Conservation (phyloP, 192 early-diverging fungal species). For the Thamnidium elegans region DNA sequence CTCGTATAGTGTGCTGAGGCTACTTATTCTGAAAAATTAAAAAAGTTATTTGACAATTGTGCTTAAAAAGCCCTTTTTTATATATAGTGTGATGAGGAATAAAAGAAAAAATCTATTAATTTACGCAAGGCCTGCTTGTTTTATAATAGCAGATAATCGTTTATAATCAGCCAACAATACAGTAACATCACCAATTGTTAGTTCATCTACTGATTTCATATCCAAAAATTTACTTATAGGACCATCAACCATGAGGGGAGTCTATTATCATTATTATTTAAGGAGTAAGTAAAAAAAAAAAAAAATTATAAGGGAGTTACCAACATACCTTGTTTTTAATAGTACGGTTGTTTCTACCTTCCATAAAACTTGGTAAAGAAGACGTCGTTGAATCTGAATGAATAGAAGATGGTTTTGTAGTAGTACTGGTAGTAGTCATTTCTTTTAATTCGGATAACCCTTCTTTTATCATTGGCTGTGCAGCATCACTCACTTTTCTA, state of each 20-base stretch:
- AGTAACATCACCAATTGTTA: conserved; percentile 31
- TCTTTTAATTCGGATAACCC: conserved; percentile 20
- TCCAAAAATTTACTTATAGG: conserved; percentile 29
- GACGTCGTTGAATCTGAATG: no score
- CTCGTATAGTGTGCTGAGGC: no score
- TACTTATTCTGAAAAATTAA: no score
- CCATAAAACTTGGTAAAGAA: conserved; percentile 24
- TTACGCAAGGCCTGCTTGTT: conserved; percentile 23
- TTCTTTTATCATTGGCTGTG: not conserved
- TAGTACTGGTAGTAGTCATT: conserved; percentile 4
- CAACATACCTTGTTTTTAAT: not conserved
- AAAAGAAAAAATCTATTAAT: not conserved
- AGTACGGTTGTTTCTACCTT: not conserved
- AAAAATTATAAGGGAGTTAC: no score
- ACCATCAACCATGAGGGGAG: conserved; percentile 4
- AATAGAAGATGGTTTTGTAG: not conserved
- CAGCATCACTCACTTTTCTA: conserved; percentile 2
- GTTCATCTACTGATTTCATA: conserved; percentile 29
- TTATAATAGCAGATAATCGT: conserved; percentile 35
- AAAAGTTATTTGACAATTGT: not conserved
- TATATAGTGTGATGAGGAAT: not conserved
- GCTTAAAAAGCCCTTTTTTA: no score
- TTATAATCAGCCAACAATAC: conserved; percentile 40
- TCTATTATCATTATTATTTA: not conserved
- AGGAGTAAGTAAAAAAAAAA: no score